A percentile compares a stretch with the other conserved stretches of the same genome.
Evolutionary conservation across 495 filamentous ascomycete species (phyloP).

Genomic region (Talaromyces proteolyticus): DNA sequence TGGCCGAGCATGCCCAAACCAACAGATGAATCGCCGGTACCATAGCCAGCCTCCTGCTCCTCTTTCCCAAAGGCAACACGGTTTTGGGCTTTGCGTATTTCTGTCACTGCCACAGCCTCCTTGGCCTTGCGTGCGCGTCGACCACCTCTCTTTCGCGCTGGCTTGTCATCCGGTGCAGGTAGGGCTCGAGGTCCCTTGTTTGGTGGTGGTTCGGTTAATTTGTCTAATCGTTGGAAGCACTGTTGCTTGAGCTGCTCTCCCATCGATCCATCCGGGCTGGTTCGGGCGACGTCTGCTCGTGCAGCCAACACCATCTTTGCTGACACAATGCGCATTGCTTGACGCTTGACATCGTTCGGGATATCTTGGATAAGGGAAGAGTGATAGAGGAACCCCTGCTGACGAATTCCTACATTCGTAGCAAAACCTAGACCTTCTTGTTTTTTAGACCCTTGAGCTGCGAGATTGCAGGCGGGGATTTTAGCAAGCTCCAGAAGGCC

Average conservation of each 20-base stretch:
- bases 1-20: conserved; percentile 95
- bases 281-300: conserved; percentile 82
- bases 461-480: conserved; percentile 87
- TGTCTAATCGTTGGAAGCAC: conserved; percentile 85
- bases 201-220: conserved; percentile 87
- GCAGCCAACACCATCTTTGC: conserved; percentile 90
- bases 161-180: conserved; percentile 94
- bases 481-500: conserved; percentile 85
- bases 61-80: conserved; percentile 94
- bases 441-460: conserved; percentile 84
- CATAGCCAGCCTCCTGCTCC: conserved; percentile 91
- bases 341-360: conserved; percentile 79
- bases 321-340: conserved; percentile 93
- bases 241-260: conserved; percentile 80
- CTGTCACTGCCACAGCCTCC: conserved; percentile 95
- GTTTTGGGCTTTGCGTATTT: conserved; percentile 93
- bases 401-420: conserved; percentile 85
- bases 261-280: conserved; percentile 70
- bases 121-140: conserved; percentile 90
- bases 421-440: conserved; percentile 79
- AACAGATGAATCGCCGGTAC: conserved; percentile 75
- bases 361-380: conserved; percentile 81
- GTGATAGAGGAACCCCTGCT: conserved; percentile 92
- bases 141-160: conserved; percentile 86
- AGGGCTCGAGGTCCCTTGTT: conserved; percentile 85